Evolutionary conservation across 2,329 filamentous ascomycete genomes (phyloP).

Genomic region (Trichoderma sp.): DNA sequence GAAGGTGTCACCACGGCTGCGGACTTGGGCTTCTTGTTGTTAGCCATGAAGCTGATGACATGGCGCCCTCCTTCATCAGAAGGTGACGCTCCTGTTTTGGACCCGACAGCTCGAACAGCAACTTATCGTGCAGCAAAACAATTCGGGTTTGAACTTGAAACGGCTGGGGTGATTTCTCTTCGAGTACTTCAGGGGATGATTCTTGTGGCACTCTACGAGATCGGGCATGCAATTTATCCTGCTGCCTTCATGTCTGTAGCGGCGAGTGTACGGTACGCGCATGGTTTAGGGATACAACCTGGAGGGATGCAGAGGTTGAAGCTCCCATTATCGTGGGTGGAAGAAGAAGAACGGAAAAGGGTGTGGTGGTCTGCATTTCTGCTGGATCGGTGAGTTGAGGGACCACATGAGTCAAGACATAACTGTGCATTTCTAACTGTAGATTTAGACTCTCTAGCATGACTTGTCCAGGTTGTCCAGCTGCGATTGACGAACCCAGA

Average conservation of each 20-base stretch:
- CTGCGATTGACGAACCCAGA: background rate
- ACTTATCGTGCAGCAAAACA: background rate
- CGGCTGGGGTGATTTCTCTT: background rate
- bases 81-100: background rate
- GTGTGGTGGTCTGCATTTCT: constrained; percentile 5
- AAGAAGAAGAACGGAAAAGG: constrained; percentile 6
- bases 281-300: background rate
- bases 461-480: background rate
- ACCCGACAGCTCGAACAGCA: background rate
- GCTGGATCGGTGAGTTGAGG: background rate
- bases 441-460: background rate
- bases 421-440: background rate
- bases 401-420: background rate
- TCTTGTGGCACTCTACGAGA: background rate
- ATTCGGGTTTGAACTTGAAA: background rate
- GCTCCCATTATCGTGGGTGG: background rate
- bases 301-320: background rate
- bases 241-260: constrained; percentile 11
- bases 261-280: background rate
- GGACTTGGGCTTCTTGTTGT: background rate
- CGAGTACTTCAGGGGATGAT: background rate
- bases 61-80: background rate
- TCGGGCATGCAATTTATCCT: constrained; percentile 7
- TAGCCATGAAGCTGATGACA: constrained; percentile 1
- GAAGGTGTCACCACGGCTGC: background rate